Conservation (phyloP, 2,329 filamentous ascomycete species). For the Arthrobotrys sphaeroides region DNA sequence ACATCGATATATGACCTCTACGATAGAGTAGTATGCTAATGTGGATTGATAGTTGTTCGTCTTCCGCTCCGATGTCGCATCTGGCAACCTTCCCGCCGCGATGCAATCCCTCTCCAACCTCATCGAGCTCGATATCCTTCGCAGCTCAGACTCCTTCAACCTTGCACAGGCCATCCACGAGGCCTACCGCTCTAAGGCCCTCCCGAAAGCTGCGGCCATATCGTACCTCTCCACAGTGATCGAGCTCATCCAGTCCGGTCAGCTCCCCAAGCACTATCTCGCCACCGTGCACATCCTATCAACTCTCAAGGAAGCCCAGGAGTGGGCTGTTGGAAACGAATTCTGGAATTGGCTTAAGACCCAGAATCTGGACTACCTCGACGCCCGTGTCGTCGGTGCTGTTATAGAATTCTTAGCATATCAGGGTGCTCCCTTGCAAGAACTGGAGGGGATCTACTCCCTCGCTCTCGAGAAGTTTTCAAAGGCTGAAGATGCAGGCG, state of each 20-base stretch:
- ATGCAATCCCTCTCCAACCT: conserved; percentile 56
- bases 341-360: conserved; percentile 66
- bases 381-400: conserved; percentile 64
- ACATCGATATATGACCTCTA: not conserved
- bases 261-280: conserved; percentile 60
- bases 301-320: conserved; percentile 64
- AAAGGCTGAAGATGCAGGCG: conserved; percentile 58
- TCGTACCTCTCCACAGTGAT: conserved; percentile 60
- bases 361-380: conserved; percentile 62
- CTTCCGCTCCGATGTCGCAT: conserved; percentile 57
- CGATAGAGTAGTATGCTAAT: not conserved
- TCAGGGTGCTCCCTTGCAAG: conserved; percentile 60
- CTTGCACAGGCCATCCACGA: conserved; percentile 60
- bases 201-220: conserved; percentile 34
- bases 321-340: conserved; percentile 60
- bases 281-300: conserved; percentile 63
- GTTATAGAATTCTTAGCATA: conserved; percentile 65
- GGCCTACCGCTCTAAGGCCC: conserved; percentile 56
- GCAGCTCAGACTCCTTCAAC: conserved; percentile 54
- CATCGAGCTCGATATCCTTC: conserved; percentile 55
- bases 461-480: conserved; percentile 64
- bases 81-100: conserved; percentile 54
- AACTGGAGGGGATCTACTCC: conserved; percentile 64
- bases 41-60: conserved; percentile 55
- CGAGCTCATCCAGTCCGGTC: conserved; percentile 61